A percentile compares a stretch with the other conserved stretches of the same genome.
phyloP scores from a whole-genome alignment of 2,329 filamentous ascomycete genomes.

The Bipolaris bicolor region DNA sequence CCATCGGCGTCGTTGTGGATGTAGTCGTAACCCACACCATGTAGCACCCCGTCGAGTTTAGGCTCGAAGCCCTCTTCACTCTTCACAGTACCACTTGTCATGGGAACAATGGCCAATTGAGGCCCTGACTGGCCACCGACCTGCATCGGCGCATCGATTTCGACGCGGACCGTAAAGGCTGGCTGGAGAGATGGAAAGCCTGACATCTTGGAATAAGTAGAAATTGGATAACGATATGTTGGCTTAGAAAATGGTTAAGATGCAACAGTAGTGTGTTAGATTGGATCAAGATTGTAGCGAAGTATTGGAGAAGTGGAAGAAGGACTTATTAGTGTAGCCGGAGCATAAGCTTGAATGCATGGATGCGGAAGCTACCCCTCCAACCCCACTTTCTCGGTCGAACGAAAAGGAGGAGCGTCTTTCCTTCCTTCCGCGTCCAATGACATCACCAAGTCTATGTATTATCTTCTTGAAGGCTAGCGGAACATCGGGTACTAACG shows the following conservation, averaged over 20 bases:
- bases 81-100: conserved; percentile 40
- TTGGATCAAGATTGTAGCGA: neutral
- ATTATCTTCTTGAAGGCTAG: neutral
- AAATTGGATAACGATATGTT: neutral
- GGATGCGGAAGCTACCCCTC: conserved; percentile 25
- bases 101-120: conserved; percentile 36
- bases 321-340: neutral
- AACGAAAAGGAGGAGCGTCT: neutral
- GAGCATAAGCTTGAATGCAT: conserved; percentile 1
- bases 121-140: conserved; percentile 34
- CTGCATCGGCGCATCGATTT: conserved; percentile 35
- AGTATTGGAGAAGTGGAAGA: neutral
- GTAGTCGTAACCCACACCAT: conserved; percentile 43
- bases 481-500: neutral
- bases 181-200: conserved; percentile 40
- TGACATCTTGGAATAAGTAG: conserved; percentile 16
- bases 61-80: conserved; percentile 40
- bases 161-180: conserved; percentile 40
- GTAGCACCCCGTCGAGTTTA: conserved; percentile 35
- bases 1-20: conserved; percentile 39
- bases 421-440: conserved; percentile 14
- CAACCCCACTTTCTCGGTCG: conserved; percentile 17
- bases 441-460: conserved; percentile 1
- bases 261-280: neutral
- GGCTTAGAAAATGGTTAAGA: neutral